These are phyloP conservation scores for Apium graveolens DNA, from an alignment of 129 eudicot genomes.

Conservation along the genomic window DNA sequence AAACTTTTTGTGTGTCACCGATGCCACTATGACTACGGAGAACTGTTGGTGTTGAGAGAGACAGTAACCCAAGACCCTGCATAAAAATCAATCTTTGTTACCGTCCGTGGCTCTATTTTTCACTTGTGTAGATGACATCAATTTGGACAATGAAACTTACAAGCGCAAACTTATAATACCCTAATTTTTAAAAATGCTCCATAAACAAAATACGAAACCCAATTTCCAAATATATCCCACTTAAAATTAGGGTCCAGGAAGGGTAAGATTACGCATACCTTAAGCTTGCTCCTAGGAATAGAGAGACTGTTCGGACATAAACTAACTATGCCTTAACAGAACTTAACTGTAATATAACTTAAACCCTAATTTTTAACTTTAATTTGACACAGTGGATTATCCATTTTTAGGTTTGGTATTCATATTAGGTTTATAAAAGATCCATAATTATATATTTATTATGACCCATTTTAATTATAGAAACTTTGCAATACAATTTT, in stretches of 20 bases:
- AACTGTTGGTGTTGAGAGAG: slow-evolving; percentile 63
- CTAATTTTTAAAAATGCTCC: neutral
- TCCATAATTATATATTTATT: too few relatives aligned
- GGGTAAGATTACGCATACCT: neutral
- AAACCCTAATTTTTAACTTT: too few relatives aligned
- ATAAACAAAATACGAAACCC: neutral
- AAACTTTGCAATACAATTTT: too few relatives aligned
- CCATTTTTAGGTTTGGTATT: too few relatives aligned
- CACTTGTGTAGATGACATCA: neutral
- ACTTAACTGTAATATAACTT: too few relatives aligned
- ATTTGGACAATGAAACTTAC: neutral
- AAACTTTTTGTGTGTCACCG: slow-evolving; percentile 42
- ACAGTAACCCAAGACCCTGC: slow-evolving; percentile 59
- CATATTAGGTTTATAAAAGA: too few relatives aligned
- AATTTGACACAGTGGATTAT: too few relatives aligned
- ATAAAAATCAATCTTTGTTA: neutral
- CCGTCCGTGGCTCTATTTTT: neutral
- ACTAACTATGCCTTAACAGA: neutral
- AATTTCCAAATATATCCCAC: neutral
- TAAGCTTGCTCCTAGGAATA: too few relatives aligned
- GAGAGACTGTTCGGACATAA: neutral
- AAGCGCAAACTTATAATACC: neutral
- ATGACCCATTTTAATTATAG: too few relatives aligned
- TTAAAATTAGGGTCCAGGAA: too few relatives aligned
- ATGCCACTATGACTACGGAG: slow-evolving; percentile 36